Conservation (phyloP, 257 asterid genomes). For the Fraxinus quadrangulata region DNA sequence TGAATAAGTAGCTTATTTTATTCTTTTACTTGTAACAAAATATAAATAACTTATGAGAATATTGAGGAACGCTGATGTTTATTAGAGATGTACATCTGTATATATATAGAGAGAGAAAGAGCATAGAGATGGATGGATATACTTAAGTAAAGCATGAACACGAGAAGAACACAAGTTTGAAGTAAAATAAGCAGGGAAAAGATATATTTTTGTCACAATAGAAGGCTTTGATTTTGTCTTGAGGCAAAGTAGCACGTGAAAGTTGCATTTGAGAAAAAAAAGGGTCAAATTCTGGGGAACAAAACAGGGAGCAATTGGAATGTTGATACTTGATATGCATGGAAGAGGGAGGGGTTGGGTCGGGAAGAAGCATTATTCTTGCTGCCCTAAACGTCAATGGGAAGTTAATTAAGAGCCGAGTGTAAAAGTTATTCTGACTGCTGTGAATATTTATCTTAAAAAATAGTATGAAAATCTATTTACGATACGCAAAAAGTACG, state of each 20-base stretch:
- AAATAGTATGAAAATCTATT: too few relatives aligned
- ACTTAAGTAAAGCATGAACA: neutral
- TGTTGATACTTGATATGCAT: constrained; percentile 22
- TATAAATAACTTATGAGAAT: neutral
- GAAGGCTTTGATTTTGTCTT: constrained; percentile 6
- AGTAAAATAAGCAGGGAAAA: constrained; percentile 15
- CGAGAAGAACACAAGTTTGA: constrained; percentile 19
- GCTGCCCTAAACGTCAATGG: neutral
- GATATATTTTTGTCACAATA: constrained; percentile 16
- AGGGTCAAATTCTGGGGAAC: constrained; percentile 21
- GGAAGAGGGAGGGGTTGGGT: neutral
- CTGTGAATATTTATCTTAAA: too few relatives aligned
- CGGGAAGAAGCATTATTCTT: neutral
- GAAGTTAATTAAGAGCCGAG: neutral
- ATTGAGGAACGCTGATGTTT: constrained; percentile 3
- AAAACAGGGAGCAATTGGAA: constrained; percentile 23
- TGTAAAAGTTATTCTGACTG: too few relatives aligned
- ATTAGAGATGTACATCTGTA: neutral
- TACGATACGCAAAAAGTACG: too few relatives aligned
- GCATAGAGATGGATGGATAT: neutral
- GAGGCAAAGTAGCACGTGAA: constrained; percentile 20
- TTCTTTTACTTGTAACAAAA: neutral
- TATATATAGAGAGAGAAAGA: neutral
- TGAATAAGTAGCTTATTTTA: too few relatives aligned
- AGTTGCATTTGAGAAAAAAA: constrained; percentile 20